Percentiles rank a stretch among this genome's conserved stretches.
phyloP scores from a whole-genome alignment of 169 alveolate species.

The Plasmodium fragile region DNA sequence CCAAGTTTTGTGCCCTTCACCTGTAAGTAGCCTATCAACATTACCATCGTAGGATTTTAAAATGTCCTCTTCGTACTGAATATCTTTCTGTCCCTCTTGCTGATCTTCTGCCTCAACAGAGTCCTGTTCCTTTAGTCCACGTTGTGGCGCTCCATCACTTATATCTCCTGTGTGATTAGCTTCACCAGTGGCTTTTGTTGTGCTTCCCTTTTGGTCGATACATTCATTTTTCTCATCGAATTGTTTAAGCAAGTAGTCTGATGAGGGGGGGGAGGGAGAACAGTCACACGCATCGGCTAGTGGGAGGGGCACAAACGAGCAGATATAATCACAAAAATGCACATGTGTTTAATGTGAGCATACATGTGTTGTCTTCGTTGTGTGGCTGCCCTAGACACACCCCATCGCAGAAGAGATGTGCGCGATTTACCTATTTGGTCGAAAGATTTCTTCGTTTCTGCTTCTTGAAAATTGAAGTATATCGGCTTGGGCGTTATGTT shows the following conservation, averaged over 20 bases:
- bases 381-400: constrained; percentile 14
- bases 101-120: background rate
- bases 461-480: constrained; percentile 66
- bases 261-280: constrained; percentile 19
- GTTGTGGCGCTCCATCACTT: constrained; percentile 1
- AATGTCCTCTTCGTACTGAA: constrained; percentile 56
- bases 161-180: constrained; percentile 10
- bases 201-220: constrained; percentile 31
- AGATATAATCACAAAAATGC: background rate
- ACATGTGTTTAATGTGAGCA: background rate
- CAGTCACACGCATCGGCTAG: background rate
- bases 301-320: background rate
- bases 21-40: background rate
- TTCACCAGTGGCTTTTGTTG: constrained; percentile 4
- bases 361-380: constrained; percentile 1
- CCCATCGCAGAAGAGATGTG: constrained; percentile 12
- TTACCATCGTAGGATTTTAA: constrained; percentile 51
- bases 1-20: background rate
- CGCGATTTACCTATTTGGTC: constrained; percentile 71
- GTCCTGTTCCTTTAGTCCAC: background rate
- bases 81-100: background rate
- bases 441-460: constrained; percentile 67
- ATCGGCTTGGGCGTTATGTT: constrained; percentile 75
- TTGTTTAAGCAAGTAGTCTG: constrained; percentile 60
- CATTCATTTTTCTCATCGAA: constrained; percentile 67